Evolutionary conservation across 2,329 filamentous ascomycete genomes (phyloP), one percentile per base, ranked within the genome.

Genomic region (Penicillium glabrum): DNA sequence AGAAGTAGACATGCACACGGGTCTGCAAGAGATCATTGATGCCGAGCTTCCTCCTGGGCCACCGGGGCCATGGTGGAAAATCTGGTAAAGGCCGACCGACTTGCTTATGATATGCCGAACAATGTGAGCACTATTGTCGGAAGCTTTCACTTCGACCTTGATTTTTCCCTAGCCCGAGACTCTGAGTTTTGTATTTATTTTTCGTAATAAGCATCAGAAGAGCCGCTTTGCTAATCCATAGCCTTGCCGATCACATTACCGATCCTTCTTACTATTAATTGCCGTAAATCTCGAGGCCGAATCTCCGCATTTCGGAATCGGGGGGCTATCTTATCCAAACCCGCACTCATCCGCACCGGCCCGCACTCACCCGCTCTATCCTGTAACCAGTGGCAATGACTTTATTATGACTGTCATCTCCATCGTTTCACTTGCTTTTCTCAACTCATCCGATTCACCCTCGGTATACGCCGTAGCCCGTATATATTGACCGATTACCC

Each of bases 1-100:
- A 45, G 76, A 81, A 46, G 78, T 86, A 14, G 84, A 86, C 71
- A 66, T 86, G 65, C 69, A 77, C 2, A 83, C 81, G 1, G 71
- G 82, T 57, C 61, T 84, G 73, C 70, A 86, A 69, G 69, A 86
- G 75, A 64, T 80, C 66, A 65, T 84, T 69, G 73, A 82, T 70
- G 72, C 82, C 61, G 73, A 78, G 59, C 50, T 54, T 49, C 70
- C 70, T 3, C 67, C 69, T 1, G 57, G 62, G 33, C 62, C 66
- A 33, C 61, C 69, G 9, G 65, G 72, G 39, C 69, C 72, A 7
- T 73, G 72, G 62, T 69, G 69, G 61, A 69, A 67, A 51, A 78
- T 63, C 23, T 64, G 58, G 63, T 64, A 16, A 14, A 14, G 13
- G 31, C 31, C 13, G 14, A 11, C 31, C 31, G 13, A 33, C 13